Conservation (phyloP, 2,329 filamentous ascomycete species). For the Macrophomina phaseolina region DNA sequence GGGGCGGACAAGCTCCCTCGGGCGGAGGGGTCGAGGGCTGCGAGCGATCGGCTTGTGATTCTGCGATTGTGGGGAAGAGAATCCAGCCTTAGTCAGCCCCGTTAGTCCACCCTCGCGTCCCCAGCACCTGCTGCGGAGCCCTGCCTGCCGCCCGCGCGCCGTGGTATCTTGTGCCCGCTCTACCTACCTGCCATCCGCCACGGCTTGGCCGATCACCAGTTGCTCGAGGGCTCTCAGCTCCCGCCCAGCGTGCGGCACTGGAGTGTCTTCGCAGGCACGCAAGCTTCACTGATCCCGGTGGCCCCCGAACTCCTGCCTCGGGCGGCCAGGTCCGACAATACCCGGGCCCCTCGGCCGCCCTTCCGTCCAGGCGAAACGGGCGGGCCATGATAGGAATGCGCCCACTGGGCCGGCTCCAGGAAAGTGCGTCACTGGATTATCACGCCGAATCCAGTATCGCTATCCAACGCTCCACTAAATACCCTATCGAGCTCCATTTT, state of each 20-base stretch:
- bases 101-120: not conserved
- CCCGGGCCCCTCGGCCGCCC: slow-evolving; percentile 19
- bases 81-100: slow-evolving; percentile 18
- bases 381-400: not conserved
- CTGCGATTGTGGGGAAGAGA: slow-evolving; percentile 22
- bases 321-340: slow-evolving; percentile 21
- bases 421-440: slow-evolving; percentile 20
- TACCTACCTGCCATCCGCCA: not conserved
- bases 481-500: slow-evolving; percentile 1
- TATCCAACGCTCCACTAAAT: slow-evolving; percentile 6
- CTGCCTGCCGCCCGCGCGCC: not conserved
- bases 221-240: not conserved
- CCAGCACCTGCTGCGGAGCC: not conserved
- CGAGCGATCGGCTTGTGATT: slow-evolving; percentile 27
- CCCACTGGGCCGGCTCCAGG: not conserved
- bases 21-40: slow-evolving; percentile 25
- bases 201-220: not conserved
- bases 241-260: no score
- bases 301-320: slow-evolving; percentile 10
- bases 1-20: slow-evolving; percentile 24
- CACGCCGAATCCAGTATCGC: slow-evolving; percentile 17
- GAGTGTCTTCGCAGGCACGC: not conserved
- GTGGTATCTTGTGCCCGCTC: not conserved
- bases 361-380: slow-evolving; percentile 15
- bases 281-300: not conserved